These are phyloP conservation scores for Bruguiera sexangula DNA, from an alignment of 345 rosid species.

Conservation along the genomic window DNA sequence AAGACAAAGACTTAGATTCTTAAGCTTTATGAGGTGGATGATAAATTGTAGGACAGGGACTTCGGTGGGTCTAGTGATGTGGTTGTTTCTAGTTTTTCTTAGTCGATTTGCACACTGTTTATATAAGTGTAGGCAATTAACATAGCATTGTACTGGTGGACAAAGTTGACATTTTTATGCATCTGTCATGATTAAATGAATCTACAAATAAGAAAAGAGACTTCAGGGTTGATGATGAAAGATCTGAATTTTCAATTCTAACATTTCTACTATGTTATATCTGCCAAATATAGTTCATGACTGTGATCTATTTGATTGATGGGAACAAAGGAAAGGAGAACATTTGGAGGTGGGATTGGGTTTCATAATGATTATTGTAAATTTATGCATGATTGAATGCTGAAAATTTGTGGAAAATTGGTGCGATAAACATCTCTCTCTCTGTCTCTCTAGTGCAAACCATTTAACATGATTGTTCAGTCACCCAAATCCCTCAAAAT, in stretches of 20 bases:
- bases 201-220: background rate
- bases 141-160: background rate
- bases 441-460: background rate
- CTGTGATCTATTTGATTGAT: conserved; percentile 1
- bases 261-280: background rate
- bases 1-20: background rate
- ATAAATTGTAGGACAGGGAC: conserved; percentile 7
- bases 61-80: background rate
- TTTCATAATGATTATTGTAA: background rate
- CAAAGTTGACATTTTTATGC: background rate
- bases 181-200: background rate
- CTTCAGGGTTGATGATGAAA: conserved; percentile 5
- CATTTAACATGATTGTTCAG: background rate
- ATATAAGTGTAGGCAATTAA: background rate
- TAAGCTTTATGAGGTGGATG: conserved; percentile 8
- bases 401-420: no score
- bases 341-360: background rate
- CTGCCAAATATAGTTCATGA: background rate
- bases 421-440: background rate
- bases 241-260: background rate
- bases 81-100: background rate
- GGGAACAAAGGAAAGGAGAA: background rate
- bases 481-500: conserved; percentile 5
- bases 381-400: background rate
- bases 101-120: background rate